These are phyloP conservation scores for Brassica juncea DNA, from an alignment of 345 rosid species.

Conservation along the genomic window DNA sequence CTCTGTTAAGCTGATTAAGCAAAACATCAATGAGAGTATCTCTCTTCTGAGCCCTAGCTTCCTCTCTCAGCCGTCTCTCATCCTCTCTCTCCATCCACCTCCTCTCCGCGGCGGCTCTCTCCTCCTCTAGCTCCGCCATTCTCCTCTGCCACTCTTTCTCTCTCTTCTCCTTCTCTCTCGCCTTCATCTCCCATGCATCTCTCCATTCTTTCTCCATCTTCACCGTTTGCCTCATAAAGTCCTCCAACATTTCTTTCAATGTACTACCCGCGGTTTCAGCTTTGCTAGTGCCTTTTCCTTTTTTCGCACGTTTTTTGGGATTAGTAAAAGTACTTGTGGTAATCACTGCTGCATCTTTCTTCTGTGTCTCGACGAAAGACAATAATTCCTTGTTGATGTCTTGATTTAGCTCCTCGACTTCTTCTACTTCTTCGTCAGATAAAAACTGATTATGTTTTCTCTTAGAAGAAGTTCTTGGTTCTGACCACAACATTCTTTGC, in stretches of 20 bases:
- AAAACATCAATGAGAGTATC: constrained; percentile 80
- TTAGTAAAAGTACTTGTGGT: constrained; percentile 19
- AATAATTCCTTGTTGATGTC: constrained; percentile 34
- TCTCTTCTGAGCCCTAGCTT: constrained; percentile 92
- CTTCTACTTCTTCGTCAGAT: constrained; percentile 69
- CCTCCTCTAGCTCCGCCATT: constrained; percentile 85
- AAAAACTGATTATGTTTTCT: constrained; percentile 56
- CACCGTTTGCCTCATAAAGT: constrained; percentile 82
- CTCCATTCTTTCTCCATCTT: constrained; percentile 86
- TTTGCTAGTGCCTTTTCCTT: constrained; percentile 47
- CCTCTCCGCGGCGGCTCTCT: constrained; percentile 78
- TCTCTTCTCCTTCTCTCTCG: constrained; percentile 66
- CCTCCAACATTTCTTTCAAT: constrained; percentile 62
- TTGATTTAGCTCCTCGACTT: constrained; percentile 27
- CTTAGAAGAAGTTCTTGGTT: constrained; percentile 60
- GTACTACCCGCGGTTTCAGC: constrained; percentile 16
- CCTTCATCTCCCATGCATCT: constrained; percentile 73
- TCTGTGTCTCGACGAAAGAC: constrained; percentile 34
- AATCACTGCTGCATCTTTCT: constrained; percentile 33
- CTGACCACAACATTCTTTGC: constrained; percentile 80
- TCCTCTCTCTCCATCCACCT: constrained; percentile 93
- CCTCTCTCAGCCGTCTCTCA: constrained; percentile 82
- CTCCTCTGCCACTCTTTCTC: constrained; percentile 91
- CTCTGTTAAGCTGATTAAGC: constrained; percentile 66
- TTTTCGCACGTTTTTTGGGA: constrained; percentile 50